Base-by-base conservation (phyloP, 805 yeast species). In the Yamadazyma scolyti region DNA sequence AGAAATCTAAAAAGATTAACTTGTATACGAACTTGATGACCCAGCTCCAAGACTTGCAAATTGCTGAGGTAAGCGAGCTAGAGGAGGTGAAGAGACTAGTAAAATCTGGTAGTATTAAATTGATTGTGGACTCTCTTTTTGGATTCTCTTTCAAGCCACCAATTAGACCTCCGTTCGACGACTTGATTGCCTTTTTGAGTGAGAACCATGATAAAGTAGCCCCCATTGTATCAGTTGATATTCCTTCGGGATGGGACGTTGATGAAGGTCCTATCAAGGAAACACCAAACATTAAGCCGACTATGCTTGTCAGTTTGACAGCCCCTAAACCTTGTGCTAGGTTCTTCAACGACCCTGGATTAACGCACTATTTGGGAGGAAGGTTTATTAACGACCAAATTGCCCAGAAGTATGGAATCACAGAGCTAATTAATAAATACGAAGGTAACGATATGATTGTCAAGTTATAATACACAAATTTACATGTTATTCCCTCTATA, bases 171-270 rank as follows among this genome's bases (percentile, higher is more conserved):
- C 96, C 96, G 1, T 90, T 83, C 52, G 75, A 72, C 25, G 67
- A 60, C 6, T 43, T 64, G 27, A 48, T 65, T 20, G 23, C 30
- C 6, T 53, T 30, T 28, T 42, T 65, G 35, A 23, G 47, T 8
- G 36, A 45, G 43, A 42, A 48, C 27, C 10, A 72, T 70, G 6
- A 61, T 72, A 33, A 47, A 46, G n/a, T 67, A 47, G 45, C 76
- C 2, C 90, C 89, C 1, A 73, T 88, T 2, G 72, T 85, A 0
- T 75, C 94, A 0, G 84, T 93, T 2, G 98, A 93, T 54, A 76
- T 90, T 27, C 98, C 98, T 0, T 83, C 95, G 2, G 96, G 97
- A 0, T 93, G 98, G 98, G 90, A 89, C 50, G 97, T 93, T 8
- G 95, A 93, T 48, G 49, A 70, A 6, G 98, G 98, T 0, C 95